Evolutionary conservation across 352 stramenopile species (phyloP).

Genomic region (Globisporangium emineosum): DNA sequence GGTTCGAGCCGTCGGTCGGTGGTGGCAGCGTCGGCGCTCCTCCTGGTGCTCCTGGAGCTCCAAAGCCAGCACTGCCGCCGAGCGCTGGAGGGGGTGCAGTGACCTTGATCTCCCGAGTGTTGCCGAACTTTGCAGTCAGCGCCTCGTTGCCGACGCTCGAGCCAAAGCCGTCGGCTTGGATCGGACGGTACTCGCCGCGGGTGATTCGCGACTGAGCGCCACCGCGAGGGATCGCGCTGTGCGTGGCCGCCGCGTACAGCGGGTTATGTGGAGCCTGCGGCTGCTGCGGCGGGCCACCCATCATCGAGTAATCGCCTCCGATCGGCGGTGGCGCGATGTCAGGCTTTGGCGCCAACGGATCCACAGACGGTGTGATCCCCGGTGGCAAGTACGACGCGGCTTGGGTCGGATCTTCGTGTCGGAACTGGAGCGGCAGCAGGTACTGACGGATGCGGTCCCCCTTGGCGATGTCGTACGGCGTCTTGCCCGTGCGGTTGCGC

Average conservation of each 20-base stretch:
- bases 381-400: conserved; percentile 59
- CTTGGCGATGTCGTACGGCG: conserved; percentile 82
- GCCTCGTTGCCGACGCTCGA: conserved; percentile 87
- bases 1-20: conserved; percentile 38
- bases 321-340: conserved; percentile 66
- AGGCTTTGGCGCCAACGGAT: conserved; percentile 56
- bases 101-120: conserved; percentile 77
- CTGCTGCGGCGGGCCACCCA: conserved; percentile 19
- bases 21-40: conserved; percentile 17
- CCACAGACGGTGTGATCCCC: conserved; percentile 71
- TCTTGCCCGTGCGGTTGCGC: conserved; percentile 77
- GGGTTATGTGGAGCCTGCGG: conserved; percentile 40
- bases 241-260: conserved; percentile 72
- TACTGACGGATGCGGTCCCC: conserved; percentile 84
- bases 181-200: conserved; percentile 74
- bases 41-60: not conserved
- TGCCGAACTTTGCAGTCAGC: conserved; percentile 88
- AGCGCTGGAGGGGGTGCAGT: conserved; percentile 64
- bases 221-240: conserved; percentile 74
- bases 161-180: conserved; percentile 87
- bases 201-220: conserved; percentile 48
- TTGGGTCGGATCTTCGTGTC: conserved; percentile 73
- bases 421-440: conserved; percentile 84
- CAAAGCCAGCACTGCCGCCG: conserved; percentile 3
- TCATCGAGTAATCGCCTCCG: conserved; percentile 45